These are phyloP conservation scores for Suillus ampliporus DNA, from an alignment of 768 basidiomycete genomes.

Conservation along the genomic window DNA sequence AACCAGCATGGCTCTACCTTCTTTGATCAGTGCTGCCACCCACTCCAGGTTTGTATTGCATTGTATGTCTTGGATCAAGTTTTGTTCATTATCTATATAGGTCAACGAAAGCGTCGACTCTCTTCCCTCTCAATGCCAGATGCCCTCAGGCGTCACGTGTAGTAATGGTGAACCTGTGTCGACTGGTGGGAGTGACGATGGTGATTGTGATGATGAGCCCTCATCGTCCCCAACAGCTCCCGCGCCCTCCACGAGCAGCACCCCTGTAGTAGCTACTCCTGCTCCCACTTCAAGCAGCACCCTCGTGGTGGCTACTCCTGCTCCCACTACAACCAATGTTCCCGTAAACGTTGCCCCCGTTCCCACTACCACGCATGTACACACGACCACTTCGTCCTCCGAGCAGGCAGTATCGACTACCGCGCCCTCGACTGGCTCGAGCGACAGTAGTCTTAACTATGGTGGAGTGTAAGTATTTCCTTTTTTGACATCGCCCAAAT, in stretches of 20 bases:
- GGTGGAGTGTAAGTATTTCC: conserved; percentile 49
- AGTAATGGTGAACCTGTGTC: conserved; percentile 17
- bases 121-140: conserved; percentile 58
- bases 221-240: conserved; percentile 22
- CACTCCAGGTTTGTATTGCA: conserved; percentile 54
- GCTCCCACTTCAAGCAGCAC: not conserved
- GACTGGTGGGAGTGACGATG: conserved; percentile 34
- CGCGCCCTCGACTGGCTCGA: conserved; percentile 1
- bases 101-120: conserved; percentile 53
- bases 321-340: conserved; percentile 12
- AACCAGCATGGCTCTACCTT: conserved; percentile 55
- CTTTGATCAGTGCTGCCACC: conserved; percentile 75
- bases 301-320: conserved; percentile 10
- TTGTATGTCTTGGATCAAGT: conserved; percentile 10
- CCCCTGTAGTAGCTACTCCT: not conserved
- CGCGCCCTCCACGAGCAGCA: conserved; percentile 13
- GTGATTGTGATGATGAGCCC: conserved; percentile 40
- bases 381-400: not conserved
- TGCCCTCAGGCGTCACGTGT: conserved; percentile 41
- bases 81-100: conserved; percentile 34
- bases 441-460: conserved; percentile 33
- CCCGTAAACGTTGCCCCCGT: conserved; percentile 1
- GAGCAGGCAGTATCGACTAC: not conserved
- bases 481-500: not conserved
- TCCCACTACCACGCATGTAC: not conserved